Evolutionary conservation across 345 rosid species (phyloP).

Genomic region (Pugionium cornutum): DNA sequence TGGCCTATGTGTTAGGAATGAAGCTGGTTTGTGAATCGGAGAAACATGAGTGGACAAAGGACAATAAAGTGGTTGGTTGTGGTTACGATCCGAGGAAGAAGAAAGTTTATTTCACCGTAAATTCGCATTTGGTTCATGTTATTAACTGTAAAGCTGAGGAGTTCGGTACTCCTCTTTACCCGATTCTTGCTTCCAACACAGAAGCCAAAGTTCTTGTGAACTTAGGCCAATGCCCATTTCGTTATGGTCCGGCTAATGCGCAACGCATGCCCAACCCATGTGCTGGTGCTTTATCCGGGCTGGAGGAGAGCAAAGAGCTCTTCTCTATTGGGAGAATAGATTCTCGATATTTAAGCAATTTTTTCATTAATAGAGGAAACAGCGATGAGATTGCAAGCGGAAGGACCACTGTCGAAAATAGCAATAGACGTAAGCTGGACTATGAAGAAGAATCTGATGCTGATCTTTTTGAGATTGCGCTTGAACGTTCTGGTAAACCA

Average conservation of each 20-base stretch:
- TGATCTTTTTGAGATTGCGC: slow-evolving; percentile 80
- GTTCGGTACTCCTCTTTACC: slow-evolving; percentile 44
- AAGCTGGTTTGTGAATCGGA: slow-evolving; percentile 49
- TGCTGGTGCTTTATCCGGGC: slow-evolving; percentile 53
- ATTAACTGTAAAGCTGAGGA: slow-evolving; percentile 43
- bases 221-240: slow-evolving; percentile 42
- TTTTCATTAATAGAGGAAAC: slow-evolving; percentile 47
- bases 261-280: slow-evolving; percentile 40
- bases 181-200: slow-evolving; percentile 38
- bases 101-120: slow-evolving; percentile 45
- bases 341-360: slow-evolving; percentile 63
- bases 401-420: slow-evolving; percentile 34
- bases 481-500: slow-evolving; percentile 57
- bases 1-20: slow-evolving; percentile 48
- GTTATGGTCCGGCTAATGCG: slow-evolving; percentile 38
- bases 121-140: slow-evolving; percentile 42
- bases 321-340: slow-evolving; percentile 94
- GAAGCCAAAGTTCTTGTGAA: slow-evolving; percentile 35
- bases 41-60: slow-evolving; percentile 39
- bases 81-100: slow-evolving; percentile 44
- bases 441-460: slow-evolving; percentile 86
- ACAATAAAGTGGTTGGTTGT: slow-evolving; percentile 41
- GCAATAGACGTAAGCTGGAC: slow-evolving; percentile 43
- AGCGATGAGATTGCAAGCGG: slow-evolving; percentile 42
- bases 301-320: slow-evolving; percentile 80